phyloP scores from a whole-genome alignment of 208 protist genomes.

The Trichomonas vaginalis region DNA sequence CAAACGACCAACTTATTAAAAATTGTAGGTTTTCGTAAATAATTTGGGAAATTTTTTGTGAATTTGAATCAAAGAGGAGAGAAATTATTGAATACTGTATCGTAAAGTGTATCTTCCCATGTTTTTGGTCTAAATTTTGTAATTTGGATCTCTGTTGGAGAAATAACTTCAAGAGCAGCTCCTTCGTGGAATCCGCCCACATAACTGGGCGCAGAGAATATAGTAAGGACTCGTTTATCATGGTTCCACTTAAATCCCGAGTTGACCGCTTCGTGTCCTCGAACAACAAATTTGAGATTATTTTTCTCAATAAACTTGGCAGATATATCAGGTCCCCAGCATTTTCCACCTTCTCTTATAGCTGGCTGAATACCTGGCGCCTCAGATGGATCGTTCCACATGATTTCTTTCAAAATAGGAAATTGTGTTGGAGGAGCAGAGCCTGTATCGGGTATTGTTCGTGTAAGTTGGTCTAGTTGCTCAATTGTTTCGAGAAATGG shows the following conservation, averaged over 20 bases:
- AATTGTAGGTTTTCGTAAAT: too few species aligned
- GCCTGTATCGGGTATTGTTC: background rate
- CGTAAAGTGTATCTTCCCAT: background rate
- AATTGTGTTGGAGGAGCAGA: background rate
- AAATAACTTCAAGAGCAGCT: background rate
- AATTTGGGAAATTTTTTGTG: too few species aligned
- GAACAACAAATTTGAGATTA: slow-evolving; percentile 50
- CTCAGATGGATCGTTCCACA: slow-evolving; percentile 90
- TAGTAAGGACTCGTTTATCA: slow-evolving; percentile 33
- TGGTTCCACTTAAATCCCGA: slow-evolving; percentile 55
- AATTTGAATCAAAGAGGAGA: background rate
- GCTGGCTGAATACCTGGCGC: background rate
- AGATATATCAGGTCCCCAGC: slow-evolving; percentile 50
- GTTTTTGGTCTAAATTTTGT: background rate
- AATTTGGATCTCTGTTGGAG: background rate
- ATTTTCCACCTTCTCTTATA: slow-evolving; percentile 50
- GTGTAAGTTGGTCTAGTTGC: background rate
- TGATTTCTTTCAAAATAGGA: slow-evolving; percentile 56
- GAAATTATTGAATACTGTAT: background rate
- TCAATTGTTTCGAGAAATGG: background rate
- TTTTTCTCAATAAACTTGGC: slow-evolving; percentile 55
- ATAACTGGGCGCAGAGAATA: slow-evolving; percentile 41
- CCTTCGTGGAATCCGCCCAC: background rate
- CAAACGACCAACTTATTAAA: too few species aligned
- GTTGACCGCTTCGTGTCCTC: slow-evolving; percentile 59